A percentile compares a stretch with the other conserved stretches of the same genome.
Conservation (phyloP, 2,329 filamentous ascomycete genomes). For the Ceratocystis colombiana region DNA sequence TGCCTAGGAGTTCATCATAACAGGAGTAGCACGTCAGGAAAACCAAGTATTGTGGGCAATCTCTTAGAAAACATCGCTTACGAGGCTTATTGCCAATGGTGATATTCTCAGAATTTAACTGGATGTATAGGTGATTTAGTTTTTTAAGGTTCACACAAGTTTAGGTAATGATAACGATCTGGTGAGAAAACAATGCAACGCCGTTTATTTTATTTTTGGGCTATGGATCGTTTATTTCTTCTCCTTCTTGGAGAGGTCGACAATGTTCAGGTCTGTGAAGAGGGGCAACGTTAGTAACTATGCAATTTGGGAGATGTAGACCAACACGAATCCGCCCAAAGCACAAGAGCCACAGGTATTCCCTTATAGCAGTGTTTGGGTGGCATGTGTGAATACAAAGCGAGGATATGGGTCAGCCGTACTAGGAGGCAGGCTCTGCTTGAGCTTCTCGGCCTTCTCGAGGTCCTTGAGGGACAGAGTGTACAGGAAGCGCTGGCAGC, state of each 20-base stretch:
- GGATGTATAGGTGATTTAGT: background rate
- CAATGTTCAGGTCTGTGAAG: constrained; percentile 41
- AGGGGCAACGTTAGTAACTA: constrained; percentile 17
- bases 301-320: background rate
- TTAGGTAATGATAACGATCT: background rate
- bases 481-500: constrained; percentile 93
- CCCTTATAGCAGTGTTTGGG: background rate
- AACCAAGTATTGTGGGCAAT: too few species aligned
- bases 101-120: background rate
- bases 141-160: background rate
- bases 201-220: constrained; percentile 26
- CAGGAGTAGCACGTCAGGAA: too few species aligned
- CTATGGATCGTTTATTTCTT: constrained; percentile 26
- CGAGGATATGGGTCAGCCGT: constrained; percentile 38
- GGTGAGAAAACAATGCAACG: constrained; percentile 25
- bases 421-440: constrained; percentile 97
- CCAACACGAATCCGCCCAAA: background rate
- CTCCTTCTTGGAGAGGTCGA: constrained; percentile 48
- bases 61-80: too few species aligned
- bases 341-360: background rate
- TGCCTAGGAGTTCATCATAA: too few species aligned
- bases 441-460: constrained; percentile 99
- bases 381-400: background rate
- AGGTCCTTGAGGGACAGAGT: constrained; percentile 96
- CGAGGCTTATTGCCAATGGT: background rate